Evolutionary conservation across 2,329 filamentous ascomycete species (phyloP), one percentile per base, ranked within the genome.

Genomic region (Periconia macrospinosa): DNA sequence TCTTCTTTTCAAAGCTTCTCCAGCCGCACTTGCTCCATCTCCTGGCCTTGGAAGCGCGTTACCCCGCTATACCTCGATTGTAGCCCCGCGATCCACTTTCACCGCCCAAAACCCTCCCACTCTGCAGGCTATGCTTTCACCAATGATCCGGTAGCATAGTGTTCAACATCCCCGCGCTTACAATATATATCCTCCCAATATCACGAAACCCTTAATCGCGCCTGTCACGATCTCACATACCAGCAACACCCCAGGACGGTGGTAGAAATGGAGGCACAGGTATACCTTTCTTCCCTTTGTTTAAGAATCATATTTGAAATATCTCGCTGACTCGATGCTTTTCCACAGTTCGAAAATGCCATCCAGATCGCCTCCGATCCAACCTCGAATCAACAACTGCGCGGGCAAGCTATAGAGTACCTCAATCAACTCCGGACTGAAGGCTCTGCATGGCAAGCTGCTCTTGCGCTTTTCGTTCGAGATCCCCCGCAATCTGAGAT

Each of bases 311-410:
- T 14, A 41, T 23, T n/a, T 30, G 45, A 30, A 45, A 49, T 17
- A 47, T 30, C 10, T 6, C 35, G 47, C 49, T 2, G n/a, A 41
- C 35, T 41, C 51, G 41, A 46, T 44, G 23, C 15, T 46, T 40
- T 47, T 46, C 37, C 7, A 41, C 53, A 97, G 91, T 87, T 97
- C 75, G 90, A 94, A 79, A 93, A 91, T 79, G 94, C 94, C 76
- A 94, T 97, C 79, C 86, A 94, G 76, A 95, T 97, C 78, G 91
- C 91, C 76, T 94, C 87, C 80, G 88, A 93, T 76, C 90, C 91
- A 55, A 78, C 83, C 67, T 89, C 91, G 66, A 86, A 92, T 75
- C 86, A 74, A 60, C 67, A 69, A 50, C 64, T 75, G 51, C 92
- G 96, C 79, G 92, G 93, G 61, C 89, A 97, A 80, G 93, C 94